phyloP scores from a whole-genome alignment of 2,329 filamentous ascomycete species.

The Coleophoma crateriformis region DNA sequence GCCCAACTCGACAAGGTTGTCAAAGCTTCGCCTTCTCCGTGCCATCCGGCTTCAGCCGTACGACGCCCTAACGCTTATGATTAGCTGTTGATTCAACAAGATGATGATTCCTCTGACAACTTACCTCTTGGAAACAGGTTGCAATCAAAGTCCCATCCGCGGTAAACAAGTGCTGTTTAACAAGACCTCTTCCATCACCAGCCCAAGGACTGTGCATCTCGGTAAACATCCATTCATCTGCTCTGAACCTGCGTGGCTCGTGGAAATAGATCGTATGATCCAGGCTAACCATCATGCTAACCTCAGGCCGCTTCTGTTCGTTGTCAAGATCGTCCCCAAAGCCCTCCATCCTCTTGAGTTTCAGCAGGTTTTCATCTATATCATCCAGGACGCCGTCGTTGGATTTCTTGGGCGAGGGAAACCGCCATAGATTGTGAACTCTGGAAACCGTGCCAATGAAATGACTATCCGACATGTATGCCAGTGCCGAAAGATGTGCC shows the following conservation, averaged over 20 bases:
- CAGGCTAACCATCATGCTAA: conserved; percentile 82
- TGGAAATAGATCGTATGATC: conserved; percentile 72
- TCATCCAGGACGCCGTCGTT: conserved; percentile 21
- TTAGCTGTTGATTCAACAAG: background rate
- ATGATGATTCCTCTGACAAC: background rate
- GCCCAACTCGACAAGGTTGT: background rate
- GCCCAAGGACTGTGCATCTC: conserved; percentile 80
- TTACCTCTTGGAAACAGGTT: conserved; percentile 72
- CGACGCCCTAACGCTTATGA: conserved; percentile 17
- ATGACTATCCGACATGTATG: conserved; percentile 88
- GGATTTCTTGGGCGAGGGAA: conserved; percentile 41
- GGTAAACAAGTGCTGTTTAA: conserved; percentile 69
- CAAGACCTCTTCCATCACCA: conserved; percentile 70
- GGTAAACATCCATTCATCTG: conserved; percentile 72
- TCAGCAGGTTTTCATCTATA: conserved; percentile 43
- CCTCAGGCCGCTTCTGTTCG: conserved; percentile 44
- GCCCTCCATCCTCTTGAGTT: conserved; percentile 25
- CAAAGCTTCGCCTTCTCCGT: conserved; percentile 6
- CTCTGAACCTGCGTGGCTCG: conserved; percentile 49
- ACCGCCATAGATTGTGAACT: conserved; percentile 75
- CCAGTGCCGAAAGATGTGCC: conserved; percentile 80
- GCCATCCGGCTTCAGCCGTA: conserved; percentile 20
- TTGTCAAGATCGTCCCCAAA: conserved; percentile 41
- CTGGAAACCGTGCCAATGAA: conserved; percentile 87
- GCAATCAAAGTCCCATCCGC: conserved; percentile 68